These are phyloP conservation scores for Dryas integrifolia DNA, from an alignment of 331 rosid genomes.

Conservation along the genomic window DNA sequence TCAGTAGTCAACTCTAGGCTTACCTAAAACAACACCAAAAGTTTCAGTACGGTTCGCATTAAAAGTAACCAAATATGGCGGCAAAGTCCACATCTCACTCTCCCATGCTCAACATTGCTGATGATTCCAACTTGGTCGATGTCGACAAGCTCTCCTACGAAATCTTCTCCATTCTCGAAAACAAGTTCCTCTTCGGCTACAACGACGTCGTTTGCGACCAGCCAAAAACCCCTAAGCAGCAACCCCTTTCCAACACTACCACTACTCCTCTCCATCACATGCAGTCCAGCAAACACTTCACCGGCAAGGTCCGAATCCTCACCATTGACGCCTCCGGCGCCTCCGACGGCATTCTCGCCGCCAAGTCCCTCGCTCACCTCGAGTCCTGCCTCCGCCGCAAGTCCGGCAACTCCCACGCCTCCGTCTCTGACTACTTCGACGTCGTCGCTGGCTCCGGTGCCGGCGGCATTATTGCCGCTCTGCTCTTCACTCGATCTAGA, in stretches of 20 bases:
- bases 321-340: constrained; percentile 77
- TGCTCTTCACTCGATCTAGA: constrained; percentile 54
- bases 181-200: constrained; percentile 78
- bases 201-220: constrained; percentile 13
- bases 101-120: constrained; percentile 41
- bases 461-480: constrained; percentile 78
- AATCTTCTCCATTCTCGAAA: constrained; percentile 89
- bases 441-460: constrained; percentile 80
- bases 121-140: constrained; percentile 36
- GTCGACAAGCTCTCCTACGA: constrained; percentile 82
- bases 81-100: constrained; percentile 40
- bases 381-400: constrained; percentile 58
- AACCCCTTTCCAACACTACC: background rate
- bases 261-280: constrained; percentile 13
- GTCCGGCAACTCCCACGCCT: constrained; percentile 53
- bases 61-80: constrained; percentile 49
- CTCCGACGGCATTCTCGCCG: constrained; percentile 87
- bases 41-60: constrained; percentile 4
- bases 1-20: background rate
- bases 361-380: constrained; percentile 61
- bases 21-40: constrained; percentile 3
- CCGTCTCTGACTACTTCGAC: constrained; percentile 60
- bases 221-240: constrained; percentile 15
- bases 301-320: constrained; percentile 72
- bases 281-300: constrained; percentile 30